Evolutionary conservation across 2,329 filamentous ascomycete genomes (phyloP).

Genomic region (Aspergillus hiratsukae): DNA sequence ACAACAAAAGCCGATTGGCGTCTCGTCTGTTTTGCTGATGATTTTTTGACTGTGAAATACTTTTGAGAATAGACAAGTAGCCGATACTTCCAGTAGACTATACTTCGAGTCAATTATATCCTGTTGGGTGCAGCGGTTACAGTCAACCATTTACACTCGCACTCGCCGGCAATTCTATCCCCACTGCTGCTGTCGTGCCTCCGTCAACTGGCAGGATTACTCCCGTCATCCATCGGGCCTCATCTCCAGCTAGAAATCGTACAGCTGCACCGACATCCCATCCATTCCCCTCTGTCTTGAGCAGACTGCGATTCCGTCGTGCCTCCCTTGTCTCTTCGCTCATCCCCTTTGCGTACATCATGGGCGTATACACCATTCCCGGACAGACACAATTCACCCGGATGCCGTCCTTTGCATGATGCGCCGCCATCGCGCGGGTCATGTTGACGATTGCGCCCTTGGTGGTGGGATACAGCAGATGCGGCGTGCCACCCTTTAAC

Average conservation of each 20-base stretch:
- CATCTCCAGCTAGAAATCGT: slow-evolving; percentile 48
- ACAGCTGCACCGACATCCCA: slow-evolving; percentile 53
- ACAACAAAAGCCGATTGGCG: neutral
- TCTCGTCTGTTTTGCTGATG: neutral
- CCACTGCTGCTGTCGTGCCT: slow-evolving; percentile 41
- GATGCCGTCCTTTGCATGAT: slow-evolving; percentile 49
- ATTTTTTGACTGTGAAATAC: no score
- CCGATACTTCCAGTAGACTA: no score
- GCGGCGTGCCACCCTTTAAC: slow-evolving; percentile 48
- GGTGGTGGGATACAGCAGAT: slow-evolving; percentile 50
- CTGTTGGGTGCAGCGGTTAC: no score
- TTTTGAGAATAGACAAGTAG: no score
- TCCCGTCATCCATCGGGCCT: slow-evolving; percentile 52
- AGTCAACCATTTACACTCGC: slow-evolving; percentile 30
- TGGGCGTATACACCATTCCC: slow-evolving; percentile 53
- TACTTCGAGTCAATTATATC: no score
- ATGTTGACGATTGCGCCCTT: slow-evolving; percentile 55
- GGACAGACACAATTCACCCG: slow-evolving; percentile 55
- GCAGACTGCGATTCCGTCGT: slow-evolving; percentile 46
- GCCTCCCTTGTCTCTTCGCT: slow-evolving; percentile 47
- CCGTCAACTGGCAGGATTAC: slow-evolving; percentile 47
- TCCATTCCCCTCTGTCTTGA: slow-evolving; percentile 52
- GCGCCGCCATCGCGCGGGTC: slow-evolving; percentile 53
- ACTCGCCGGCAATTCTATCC: slow-evolving; percentile 37
- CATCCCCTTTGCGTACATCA: slow-evolving; percentile 52